phyloP scores from a whole-genome alignment of 2,329 filamentous ascomycete species.

The Fusarium sterilihyphosum region DNA sequence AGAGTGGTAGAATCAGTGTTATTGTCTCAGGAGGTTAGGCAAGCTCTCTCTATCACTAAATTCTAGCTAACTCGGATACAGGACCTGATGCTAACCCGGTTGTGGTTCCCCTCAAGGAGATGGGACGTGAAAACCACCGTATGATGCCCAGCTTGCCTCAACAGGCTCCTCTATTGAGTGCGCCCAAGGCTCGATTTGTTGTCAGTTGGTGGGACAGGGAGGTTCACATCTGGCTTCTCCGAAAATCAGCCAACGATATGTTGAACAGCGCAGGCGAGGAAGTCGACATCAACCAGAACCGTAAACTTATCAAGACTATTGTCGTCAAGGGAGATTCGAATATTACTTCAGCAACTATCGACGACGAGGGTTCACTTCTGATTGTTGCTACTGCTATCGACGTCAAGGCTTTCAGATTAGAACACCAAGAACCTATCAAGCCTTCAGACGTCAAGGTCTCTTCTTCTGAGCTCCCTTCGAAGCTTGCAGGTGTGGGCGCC shows the following conservation, averaged over 20 bases:
- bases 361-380: slow-evolving; percentile 75
- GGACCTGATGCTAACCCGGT: slow-evolving; percentile 87
- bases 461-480: slow-evolving; percentile 72
- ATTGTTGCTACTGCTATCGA: slow-evolving; percentile 79
- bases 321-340: slow-evolving; percentile 80
- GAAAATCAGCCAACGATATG: slow-evolving; percentile 58
- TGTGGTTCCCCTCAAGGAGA: slow-evolving; percentile 76
- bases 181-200: slow-evolving; percentile 77
- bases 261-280: slow-evolving; percentile 52
- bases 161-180: slow-evolving; percentile 75
- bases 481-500: slow-evolving; percentile 70
- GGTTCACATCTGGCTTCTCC: slow-evolving; percentile 80
- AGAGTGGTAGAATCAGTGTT: slow-evolving; percentile 83
- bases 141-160: slow-evolving; percentile 87
- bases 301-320: slow-evolving; percentile 75
- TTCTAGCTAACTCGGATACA: slow-evolving; percentile 47
- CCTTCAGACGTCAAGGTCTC: slow-evolving; percentile 73
- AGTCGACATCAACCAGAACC: slow-evolving; percentile 61
- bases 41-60: background rate
- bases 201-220: slow-evolving; percentile 94
- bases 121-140: slow-evolving; percentile 85
- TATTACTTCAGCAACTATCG: slow-evolving; percentile 80
- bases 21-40: slow-evolving; percentile 88
- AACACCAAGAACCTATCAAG: slow-evolving; percentile 59
- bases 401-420: slow-evolving; percentile 80